phyloP scores from a whole-genome alignment of 2,329 filamentous ascomycete species.

The Torrubiellomyces zombiae region DNA sequence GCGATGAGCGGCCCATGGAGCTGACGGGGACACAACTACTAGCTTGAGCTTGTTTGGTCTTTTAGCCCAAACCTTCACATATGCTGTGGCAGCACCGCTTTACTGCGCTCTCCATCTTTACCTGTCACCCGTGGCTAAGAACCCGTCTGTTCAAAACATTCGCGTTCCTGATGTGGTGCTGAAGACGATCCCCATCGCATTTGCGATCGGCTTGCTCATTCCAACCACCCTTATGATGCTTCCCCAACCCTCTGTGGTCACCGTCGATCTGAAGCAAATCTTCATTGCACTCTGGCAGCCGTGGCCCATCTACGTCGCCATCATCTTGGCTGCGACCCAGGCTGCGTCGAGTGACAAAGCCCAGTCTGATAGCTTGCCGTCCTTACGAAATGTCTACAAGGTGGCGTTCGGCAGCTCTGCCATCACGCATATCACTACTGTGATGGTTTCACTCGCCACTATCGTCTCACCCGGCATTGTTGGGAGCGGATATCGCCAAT shows the following conservation, averaged over 20 bases:
- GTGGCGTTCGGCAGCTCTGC: conserved; percentile 6
- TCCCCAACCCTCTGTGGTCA: conserved; percentile 4
- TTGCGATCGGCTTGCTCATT: conserved; percentile 5
- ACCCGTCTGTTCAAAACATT: conserved; percentile 6
- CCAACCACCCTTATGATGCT: conserved; percentile 5
- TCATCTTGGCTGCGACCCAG: conserved; percentile 3
- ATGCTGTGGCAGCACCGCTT: conserved; percentile 7
- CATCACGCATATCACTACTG: conserved; percentile 5
- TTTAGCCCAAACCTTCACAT: conserved; percentile 6
- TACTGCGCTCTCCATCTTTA: conserved; percentile 6
- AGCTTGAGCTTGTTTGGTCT: conserved; percentile 5
- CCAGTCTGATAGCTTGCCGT: too few relatives aligned
- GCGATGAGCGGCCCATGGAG: too few relatives aligned
- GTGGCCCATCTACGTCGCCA: conserved; percentile 7
- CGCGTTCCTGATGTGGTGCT: conserved; percentile 6
- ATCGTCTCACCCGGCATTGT: conserved; percentile 5
- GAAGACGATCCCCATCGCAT: conserved; percentile 5
- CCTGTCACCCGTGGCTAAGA: conserved; percentile 3
- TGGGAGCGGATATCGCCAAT: conserved; percentile 1
- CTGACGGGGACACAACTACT: neutral
- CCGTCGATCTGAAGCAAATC: conserved; percentile 7
- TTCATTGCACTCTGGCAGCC: conserved; percentile 8
- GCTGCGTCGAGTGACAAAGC: conserved; percentile 1
- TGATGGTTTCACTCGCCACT: conserved; percentile 3
- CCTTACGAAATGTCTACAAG: conserved; percentile 6